Base-by-base conservation (phyloP, 805 yeast species). In the Ogataea saltuana region DNA sequence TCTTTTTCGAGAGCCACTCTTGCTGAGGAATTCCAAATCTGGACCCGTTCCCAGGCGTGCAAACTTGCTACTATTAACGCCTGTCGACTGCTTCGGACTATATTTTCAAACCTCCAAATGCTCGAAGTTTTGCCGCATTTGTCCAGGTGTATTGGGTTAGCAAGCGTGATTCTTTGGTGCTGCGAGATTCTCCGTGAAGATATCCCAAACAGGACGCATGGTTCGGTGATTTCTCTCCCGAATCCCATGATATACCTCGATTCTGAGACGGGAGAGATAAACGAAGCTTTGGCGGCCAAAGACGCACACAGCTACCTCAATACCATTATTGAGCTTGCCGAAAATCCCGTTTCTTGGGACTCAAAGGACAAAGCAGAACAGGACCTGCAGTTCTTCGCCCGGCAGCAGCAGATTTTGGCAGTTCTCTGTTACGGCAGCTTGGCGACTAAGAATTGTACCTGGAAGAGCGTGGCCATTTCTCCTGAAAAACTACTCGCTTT, bases 21-120 rank as follows among this genome's bases (percentile, higher is more conserved):
- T 9, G 32, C 39, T 10, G 18, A 38, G 4, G 44, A 48, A 21
- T 31, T 45, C 7, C 49, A 40, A 11, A 7, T 15, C 3, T 51
- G 55, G 55, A 43, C 49, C 4, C 25, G 51, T 6, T 42, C 39
- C 10, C 20, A 28, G 2, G 44, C 30, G 28, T 28, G 40, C 6
- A 13, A 23, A n/a, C 21, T 20, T 3, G 50, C 67, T 0, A 15
- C 56, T 12, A 22, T 39, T 13, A 60, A 60, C 37, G 59, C 68
- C 1, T 59, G 65, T 33, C 49, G 56, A 26, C 49, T 65, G 18
- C 41, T 65, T 25, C 46, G 61, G 18, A 53, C 59, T 8, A 59
- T 59, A 4, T 41, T 53, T 17, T 42, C 49, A 18, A 58, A 61
- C 33, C 56, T 48, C 12, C 51, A 54, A 1, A 49, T 60, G 12